phyloP scores from a whole-genome alignment of 805 yeast genomes.

The Zygosaccharomyces bailii region DNA sequence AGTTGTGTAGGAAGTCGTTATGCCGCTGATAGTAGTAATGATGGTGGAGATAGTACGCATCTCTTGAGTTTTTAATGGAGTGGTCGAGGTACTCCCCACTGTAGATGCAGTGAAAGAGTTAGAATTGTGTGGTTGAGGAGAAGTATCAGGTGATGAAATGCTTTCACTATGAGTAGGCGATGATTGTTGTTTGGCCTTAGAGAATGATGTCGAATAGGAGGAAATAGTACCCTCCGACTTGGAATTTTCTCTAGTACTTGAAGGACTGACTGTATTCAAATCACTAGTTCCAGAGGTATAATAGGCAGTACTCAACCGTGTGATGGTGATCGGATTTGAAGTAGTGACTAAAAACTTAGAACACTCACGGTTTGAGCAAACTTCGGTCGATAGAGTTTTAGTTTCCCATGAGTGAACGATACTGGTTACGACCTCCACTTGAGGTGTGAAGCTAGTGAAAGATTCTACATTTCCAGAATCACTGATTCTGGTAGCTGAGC shows the following conservation, averaged over 20 bases:
- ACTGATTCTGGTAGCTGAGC: not conserved
- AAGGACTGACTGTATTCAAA: not conserved
- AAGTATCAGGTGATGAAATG: not conserved
- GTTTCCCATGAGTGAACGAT: conserved; percentile 7
- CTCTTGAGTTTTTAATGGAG: not conserved
- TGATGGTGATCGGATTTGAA: not conserved
- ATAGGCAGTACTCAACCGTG: not conserved
- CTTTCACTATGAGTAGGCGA: not conserved
- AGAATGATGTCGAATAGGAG: too few species aligned
- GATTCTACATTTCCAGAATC: not conserved
- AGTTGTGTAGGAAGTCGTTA: conserved; percentile 40
- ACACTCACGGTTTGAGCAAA: conserved; percentile 15
- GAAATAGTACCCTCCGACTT: not conserved
- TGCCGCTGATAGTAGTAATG: conserved; percentile 31
- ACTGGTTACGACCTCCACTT: not conserved
- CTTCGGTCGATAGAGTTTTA: conserved; percentile 19
- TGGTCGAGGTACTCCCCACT: not conserved
- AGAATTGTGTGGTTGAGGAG: not conserved
- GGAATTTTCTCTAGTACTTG: not conserved
- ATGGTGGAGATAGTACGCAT: conserved; percentile 26
- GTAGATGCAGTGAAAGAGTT: not conserved
- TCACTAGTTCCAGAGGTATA: not conserved
- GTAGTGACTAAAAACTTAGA: conserved; percentile 1
- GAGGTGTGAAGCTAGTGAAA: not conserved
- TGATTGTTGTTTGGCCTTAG: too few species aligned